Evolutionary conservation across 2,329 filamentous ascomycete species (phyloP).

Genomic region (Alternaria ventricosa): DNA sequence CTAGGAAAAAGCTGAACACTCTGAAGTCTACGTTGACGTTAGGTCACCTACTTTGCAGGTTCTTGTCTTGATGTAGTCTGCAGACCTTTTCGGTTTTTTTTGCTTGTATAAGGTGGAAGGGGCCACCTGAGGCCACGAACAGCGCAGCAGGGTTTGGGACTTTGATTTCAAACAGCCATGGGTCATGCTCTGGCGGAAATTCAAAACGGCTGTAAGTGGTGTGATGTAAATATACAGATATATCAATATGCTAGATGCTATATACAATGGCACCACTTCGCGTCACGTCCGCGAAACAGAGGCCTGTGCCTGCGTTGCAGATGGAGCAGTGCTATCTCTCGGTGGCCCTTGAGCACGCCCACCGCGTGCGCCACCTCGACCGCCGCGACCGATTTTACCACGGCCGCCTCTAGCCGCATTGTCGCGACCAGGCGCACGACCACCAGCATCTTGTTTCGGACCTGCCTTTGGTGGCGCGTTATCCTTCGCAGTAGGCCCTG

Average conservation of each 20-base stretch:
- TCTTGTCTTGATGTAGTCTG: too few relatives aligned
- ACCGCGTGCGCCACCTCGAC: conserved; percentile 33
- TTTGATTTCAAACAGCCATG: too few relatives aligned
- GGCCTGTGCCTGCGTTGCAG: not conserved
- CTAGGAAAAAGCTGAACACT: too few relatives aligned
- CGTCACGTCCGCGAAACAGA: not conserved
- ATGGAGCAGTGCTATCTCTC: conserved; percentile 13
- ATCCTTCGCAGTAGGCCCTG: not conserved
- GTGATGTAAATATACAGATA: not conserved
- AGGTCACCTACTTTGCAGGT: too few relatives aligned
- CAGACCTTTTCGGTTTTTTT: too few relatives aligned
- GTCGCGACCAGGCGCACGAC: conserved; percentile 11
- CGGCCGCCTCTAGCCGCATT: conserved; percentile 21
- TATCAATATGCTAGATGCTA: not conserved
- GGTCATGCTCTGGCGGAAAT: too few relatives aligned
- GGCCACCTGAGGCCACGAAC: too few relatives aligned
- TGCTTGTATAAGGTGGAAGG: too few relatives aligned
- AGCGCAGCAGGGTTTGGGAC: too few relatives aligned
- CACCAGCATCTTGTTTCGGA: conserved; percentile 11
- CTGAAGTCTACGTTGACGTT: too few relatives aligned
- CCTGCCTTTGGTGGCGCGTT: conserved; percentile 12
- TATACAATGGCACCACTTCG: not conserved
- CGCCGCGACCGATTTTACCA: conserved; percentile 26
- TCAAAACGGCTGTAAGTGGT: too few relatives aligned
- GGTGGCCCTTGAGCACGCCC: conserved; percentile 22